Evolutionary conservation across 495 filamentous ascomycete genomes (phyloP).

Genomic region (Beverwykella pulmonaria): DNA sequence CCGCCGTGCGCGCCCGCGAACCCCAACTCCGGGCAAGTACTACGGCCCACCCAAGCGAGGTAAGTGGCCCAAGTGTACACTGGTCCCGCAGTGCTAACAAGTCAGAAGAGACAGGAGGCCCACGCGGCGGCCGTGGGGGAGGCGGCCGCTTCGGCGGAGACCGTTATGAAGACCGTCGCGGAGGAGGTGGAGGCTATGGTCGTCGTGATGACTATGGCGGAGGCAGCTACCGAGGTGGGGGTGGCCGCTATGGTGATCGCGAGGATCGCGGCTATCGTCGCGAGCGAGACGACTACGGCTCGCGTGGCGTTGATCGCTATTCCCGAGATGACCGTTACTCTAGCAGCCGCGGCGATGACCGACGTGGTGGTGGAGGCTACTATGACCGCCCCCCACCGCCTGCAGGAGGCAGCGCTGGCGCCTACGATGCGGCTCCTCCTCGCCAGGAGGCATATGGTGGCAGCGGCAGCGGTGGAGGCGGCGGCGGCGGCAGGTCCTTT

Average conservation of each 20-base stretch:
- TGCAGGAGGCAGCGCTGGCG: conserved; percentile 18
- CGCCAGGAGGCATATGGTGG: conserved; percentile 34
- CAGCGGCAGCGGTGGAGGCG: conserved; percentile 23
- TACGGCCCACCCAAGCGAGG: conserved; percentile 98
- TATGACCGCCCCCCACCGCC: conserved; percentile 37
- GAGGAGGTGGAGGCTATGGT: conserved; percentile 51
- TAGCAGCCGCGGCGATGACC: conserved; percentile 52
- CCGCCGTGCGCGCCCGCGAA: conserved; percentile 88
- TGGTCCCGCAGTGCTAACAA: conserved; percentile 15
- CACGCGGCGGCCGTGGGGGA: conserved; percentile 34
- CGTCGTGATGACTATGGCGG: conserved; percentile 50
- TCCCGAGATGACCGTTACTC: conserved; percentile 64
- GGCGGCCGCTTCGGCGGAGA: conserved; percentile 36
- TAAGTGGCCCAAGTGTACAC: conserved; percentile 50
- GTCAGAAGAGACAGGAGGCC: conserved; percentile 24
- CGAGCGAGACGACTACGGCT: conserved; percentile 43
- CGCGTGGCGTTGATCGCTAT: conserved; percentile 66
- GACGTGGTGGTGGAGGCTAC: conserved; percentile 54
- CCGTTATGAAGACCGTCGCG: conserved; percentile 55
- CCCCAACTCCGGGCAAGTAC: conserved; percentile 98
- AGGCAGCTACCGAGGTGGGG: conserved; percentile 50
- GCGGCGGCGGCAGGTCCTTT: conserved; percentile 33
- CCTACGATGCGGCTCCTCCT: conserved; percentile 34
- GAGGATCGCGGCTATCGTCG: conserved; percentile 47
- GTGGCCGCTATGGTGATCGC: conserved; percentile 51